phyloP scores from a whole-genome alignment of 192 early-diverging fungal genomes.

The Backusella tarrabulga region DNA sequence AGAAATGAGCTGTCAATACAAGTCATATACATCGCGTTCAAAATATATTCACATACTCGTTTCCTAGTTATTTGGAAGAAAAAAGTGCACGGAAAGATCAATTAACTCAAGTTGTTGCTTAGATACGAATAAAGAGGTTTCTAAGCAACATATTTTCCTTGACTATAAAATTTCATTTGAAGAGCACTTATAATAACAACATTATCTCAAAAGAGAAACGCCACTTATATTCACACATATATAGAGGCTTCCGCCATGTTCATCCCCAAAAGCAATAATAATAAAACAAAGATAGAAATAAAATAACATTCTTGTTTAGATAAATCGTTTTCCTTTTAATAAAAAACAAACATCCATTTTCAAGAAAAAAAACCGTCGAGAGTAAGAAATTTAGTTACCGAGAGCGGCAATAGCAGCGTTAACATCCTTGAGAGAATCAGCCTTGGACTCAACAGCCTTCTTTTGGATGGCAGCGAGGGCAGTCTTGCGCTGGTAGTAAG shows the following conservation, averaged over 20 bases:
- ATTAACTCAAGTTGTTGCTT: too few species aligned
- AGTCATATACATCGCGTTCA: too few species aligned
- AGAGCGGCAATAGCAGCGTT: conserved; percentile 54
- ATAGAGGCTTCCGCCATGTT: neutral
- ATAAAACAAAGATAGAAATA: neutral
- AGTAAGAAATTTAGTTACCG: conserved; percentile 50
- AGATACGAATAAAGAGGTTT: too few species aligned
- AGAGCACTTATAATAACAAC: neutral
- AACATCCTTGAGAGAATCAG: conserved; percentile 52
- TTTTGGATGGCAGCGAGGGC: conserved; percentile 40
- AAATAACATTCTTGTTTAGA: neutral
- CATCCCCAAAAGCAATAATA: neutral
- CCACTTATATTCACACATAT: neutral
- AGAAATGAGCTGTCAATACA: too few species aligned
- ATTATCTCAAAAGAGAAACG: neutral
- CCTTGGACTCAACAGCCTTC: conserved; percentile 48
- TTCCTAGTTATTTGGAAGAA: too few species aligned
- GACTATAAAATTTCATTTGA: neutral
- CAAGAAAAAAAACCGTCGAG: neutral
- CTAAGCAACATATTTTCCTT: too few species aligned
- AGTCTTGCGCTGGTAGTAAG: conserved; percentile 93
- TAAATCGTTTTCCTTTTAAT: neutral
- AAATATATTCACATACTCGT: too few species aligned
- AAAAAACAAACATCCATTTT: neutral
- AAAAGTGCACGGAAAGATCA: too few species aligned